phyloP scores from a whole-genome alignment of 148 eudicot genomes.

The Rhododendron ferrugineum region DNA sequence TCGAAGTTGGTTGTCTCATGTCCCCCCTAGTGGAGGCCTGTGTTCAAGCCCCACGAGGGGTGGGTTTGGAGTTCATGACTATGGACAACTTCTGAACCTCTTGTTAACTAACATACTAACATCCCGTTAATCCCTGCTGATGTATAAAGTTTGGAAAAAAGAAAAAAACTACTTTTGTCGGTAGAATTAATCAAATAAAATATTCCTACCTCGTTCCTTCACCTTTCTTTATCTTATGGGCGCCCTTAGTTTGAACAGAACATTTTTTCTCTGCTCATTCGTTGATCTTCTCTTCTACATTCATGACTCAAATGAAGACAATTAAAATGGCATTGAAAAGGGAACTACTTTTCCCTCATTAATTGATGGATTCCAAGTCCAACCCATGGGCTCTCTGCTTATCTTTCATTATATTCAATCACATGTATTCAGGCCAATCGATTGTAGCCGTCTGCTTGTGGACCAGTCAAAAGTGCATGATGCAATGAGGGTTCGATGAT shows the following conservation, averaged over 20 bases:
- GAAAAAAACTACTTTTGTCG: neutral
- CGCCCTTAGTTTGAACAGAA: slow-evolving; percentile 24
- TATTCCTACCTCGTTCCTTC: neutral
- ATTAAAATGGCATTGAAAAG: neutral
- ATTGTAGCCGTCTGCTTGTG: neutral
- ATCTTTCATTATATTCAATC: neutral
- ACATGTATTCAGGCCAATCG: neutral
- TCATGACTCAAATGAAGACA: neutral
- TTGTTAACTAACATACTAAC: too few species aligned
- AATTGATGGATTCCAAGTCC: neutral
- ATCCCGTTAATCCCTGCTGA: too few species aligned
- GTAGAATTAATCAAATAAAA: neutral
- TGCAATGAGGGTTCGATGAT: neutral
- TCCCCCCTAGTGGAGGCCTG: too few species aligned
- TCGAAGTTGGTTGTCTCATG: too few species aligned
- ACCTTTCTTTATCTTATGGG: slow-evolving; percentile 13
- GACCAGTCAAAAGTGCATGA: neutral
- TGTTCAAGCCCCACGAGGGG: too few species aligned
- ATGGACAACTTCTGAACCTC: too few species aligned
- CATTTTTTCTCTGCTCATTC: neutral
- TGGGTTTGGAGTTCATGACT: too few species aligned
- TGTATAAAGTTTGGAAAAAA: too few species aligned
- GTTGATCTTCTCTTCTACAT: neutral
- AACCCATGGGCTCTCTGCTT: neutral
- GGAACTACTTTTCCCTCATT: neutral